Conservation (phyloP, 192 early-diverging fungal genomes). For the Obelidium mucronatum region DNA sequence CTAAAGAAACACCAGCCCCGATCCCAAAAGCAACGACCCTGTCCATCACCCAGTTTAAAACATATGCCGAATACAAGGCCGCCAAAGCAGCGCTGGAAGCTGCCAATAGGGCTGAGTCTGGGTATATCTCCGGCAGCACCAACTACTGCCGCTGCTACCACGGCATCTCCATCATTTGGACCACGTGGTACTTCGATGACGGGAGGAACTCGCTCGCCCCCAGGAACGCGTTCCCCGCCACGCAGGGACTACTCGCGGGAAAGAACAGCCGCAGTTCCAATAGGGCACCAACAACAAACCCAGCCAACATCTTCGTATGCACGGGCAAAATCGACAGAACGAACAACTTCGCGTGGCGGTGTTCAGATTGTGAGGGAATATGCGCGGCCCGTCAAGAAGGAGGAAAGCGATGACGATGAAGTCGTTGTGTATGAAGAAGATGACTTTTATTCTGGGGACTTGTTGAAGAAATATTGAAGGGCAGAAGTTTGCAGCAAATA, state of each 20-base stretch:
- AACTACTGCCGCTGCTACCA: background rate
- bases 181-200: background rate
- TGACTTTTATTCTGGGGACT: no score
- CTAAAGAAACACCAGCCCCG: background rate
- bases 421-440: constrained; percentile 23
- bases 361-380: constrained; percentile 24
- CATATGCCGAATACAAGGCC: constrained; percentile 27
- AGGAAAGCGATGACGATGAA: constrained; percentile 4
- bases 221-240: background rate
- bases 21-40: background rate
- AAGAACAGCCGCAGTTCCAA: background rate
- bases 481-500: no score
- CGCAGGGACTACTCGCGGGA: background rate
- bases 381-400: background rate
- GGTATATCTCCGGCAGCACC: background rate
- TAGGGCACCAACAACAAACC: background rate
- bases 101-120: background rate
- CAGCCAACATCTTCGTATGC: background rate
- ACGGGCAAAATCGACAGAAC: background rate
- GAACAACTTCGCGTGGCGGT: background rate
- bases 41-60: constrained; percentile 6
- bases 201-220: background rate
- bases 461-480: no score
- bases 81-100: constrained; percentile 22
- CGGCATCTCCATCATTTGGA: background rate